These are phyloP conservation scores for Macrophomina phaseolina DNA, from an alignment of 2,329 filamentous ascomycete genomes.

Conservation along the genomic window DNA sequence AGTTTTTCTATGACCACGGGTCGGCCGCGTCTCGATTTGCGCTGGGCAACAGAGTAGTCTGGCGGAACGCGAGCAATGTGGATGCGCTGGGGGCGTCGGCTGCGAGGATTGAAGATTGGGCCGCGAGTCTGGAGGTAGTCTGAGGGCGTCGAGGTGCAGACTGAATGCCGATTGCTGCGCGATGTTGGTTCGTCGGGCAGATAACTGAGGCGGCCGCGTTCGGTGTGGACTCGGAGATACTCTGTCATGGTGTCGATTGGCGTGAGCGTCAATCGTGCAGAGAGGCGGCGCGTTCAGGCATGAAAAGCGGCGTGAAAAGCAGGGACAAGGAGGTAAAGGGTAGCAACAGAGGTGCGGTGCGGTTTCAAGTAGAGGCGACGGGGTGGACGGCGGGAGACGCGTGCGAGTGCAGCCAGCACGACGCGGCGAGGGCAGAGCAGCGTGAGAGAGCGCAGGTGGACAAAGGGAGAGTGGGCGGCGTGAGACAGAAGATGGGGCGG, in stretches of 20 bases:
- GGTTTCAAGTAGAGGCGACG: slow-evolving; percentile 12
- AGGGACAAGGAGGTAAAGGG: slow-evolving; percentile 11
- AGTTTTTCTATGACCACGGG: slow-evolving; percentile 52
- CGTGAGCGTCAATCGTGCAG: slow-evolving; percentile 30
- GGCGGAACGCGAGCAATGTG: slow-evolving; percentile 58
- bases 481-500: slow-evolving; percentile 15
- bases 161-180: slow-evolving; percentile 31
- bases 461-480: slow-evolving; percentile 20
- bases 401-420: slow-evolving; percentile 5
- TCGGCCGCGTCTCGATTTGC: slow-evolving; percentile 41
- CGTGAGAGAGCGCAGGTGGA: slow-evolving; percentile 4
- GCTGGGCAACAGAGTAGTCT: slow-evolving; percentile 43
- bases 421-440: background rate
- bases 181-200: slow-evolving; percentile 42
- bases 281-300: slow-evolving; percentile 9
- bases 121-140: slow-evolving; percentile 25
- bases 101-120: slow-evolving; percentile 55
- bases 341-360: background rate
- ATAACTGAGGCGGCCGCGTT: slow-evolving; percentile 46
- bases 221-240: slow-evolving; percentile 44
- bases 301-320: slow-evolving; percentile 2
- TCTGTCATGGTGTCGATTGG: slow-evolving; percentile 44
- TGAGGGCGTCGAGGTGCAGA: slow-evolving; percentile 29
- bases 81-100: slow-evolving; percentile 61
- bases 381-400: background rate